A percentile compares a stretch with the other conserved stretches of the same genome.
Evolutionary conservation across 306 rosid genomes (phyloP).

Genomic region (Ochetophila trinervis): DNA sequence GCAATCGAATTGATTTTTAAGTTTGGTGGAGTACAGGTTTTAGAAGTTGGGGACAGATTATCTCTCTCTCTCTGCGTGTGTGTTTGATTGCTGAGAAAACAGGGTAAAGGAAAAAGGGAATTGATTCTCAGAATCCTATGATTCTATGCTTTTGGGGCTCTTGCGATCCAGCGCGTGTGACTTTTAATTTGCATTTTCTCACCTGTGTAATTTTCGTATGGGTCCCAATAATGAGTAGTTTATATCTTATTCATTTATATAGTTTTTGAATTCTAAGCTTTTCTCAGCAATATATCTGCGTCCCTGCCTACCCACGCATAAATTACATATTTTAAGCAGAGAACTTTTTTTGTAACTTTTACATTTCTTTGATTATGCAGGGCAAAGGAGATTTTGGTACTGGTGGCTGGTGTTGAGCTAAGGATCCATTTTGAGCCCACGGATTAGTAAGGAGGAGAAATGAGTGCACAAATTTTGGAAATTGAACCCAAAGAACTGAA

Average conservation of each 20-base stretch:
- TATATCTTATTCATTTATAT: not conserved
- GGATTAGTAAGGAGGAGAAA: slow-evolving; percentile 30
- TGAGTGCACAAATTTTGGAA: slow-evolving; percentile 62
- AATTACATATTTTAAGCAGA: not conserved
- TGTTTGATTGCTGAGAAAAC: slow-evolving; percentile 28
- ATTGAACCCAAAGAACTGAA: slow-evolving; percentile 79
- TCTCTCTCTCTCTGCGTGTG: not conserved
- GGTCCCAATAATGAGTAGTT: slow-evolving; percentile 15
- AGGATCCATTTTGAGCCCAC: slow-evolving; percentile 22
- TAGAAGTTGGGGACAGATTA: not conserved
- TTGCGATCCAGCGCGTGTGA: slow-evolving; percentile 30
- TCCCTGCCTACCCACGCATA: not conserved
- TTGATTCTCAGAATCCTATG: slow-evolving; percentile 6
- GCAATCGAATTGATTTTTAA: not conserved
- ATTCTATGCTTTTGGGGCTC: slow-evolving; percentile 1
- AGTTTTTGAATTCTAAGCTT: slow-evolving; percentile 16
- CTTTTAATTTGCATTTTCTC: slow-evolving; percentile 15
- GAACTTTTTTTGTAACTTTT: not conserved
- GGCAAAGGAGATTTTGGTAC: slow-evolving; percentile 16
- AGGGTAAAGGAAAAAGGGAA: slow-evolving; percentile 13
- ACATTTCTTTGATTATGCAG: slow-evolving; percentile 3
- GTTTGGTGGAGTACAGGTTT: not conserved
- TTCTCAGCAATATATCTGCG: slow-evolving; percentile 2
- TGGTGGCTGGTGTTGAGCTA: slow-evolving; percentile 19
- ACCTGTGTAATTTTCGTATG: slow-evolving; percentile 7